Evolutionary conservation across 2,329 filamentous ascomycete genomes (phyloP).

Genomic region (Colletotrichum melonis): DNA sequence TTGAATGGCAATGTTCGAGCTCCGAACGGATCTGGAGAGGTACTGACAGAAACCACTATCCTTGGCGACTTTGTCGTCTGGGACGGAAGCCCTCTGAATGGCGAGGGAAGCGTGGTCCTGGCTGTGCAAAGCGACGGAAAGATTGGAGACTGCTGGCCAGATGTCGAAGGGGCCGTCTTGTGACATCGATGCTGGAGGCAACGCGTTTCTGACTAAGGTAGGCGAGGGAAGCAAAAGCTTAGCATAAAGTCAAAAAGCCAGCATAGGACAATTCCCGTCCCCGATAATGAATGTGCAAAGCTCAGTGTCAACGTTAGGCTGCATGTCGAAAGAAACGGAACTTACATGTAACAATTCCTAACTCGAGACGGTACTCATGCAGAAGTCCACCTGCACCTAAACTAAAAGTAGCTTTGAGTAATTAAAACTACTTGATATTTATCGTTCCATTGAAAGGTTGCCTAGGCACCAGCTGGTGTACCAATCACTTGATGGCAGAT

Average conservation of each 20-base stretch:
- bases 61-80: constrained; percentile 52
- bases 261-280: neutral
- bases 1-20: constrained; percentile 38
- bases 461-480: no score
- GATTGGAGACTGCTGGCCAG: constrained; percentile 23
- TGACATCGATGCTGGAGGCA: neutral
- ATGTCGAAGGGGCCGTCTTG: neutral
- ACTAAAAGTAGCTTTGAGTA: no score
- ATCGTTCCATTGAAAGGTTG: no score
- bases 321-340: no score
- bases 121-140: constrained; percentile 21
- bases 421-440: no score
- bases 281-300: no score
- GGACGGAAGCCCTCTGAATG: constrained; percentile 52
- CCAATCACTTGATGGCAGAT: no score
- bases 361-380: no score
- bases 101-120: constrained; percentile 48
- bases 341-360: no score
- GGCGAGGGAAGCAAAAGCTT: neutral
- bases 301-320: no score
- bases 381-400: no score
- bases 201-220: neutral
- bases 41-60: constrained; percentile 21
- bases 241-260: neutral
- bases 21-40: neutral